These are phyloP conservation scores for Phaeoacremonium minimum DNA, from an alignment of 2,329 filamentous ascomycete genomes.

Conservation along the genomic window DNA sequence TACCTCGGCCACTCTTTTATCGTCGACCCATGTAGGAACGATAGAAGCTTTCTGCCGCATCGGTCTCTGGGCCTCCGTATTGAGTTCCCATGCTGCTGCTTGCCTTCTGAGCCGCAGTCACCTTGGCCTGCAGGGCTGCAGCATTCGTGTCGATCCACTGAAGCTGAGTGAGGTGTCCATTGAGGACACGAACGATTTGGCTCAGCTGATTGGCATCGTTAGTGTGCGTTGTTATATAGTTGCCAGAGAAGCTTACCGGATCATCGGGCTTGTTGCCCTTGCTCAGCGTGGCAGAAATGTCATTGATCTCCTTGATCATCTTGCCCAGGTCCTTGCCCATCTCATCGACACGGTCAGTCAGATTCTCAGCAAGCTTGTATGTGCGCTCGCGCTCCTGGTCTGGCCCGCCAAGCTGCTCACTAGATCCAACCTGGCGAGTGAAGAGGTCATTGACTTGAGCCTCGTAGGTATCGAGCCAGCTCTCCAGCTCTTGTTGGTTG, in stretches of 20 bases:
- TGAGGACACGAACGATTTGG: slow-evolving; percentile 92
- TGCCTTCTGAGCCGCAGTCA: slow-evolving; percentile 75
- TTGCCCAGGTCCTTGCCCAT: slow-evolving; percentile 89
- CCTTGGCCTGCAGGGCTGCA: slow-evolving; percentile 75
- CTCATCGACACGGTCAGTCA: slow-evolving; percentile 85
- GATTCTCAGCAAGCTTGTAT: slow-evolving; percentile 91
- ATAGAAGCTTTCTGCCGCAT: slow-evolving; percentile 85
- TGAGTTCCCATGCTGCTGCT: slow-evolving; percentile 57
- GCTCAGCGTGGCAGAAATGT: slow-evolving; percentile 81
- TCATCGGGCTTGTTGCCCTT: slow-evolving; percentile 87
- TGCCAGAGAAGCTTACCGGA: slow-evolving; percentile 66
- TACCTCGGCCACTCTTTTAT: slow-evolving; percentile 28
- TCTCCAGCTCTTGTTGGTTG: slow-evolving; percentile 85
- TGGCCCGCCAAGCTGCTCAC: slow-evolving; percentile 75
- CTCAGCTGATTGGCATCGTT: slow-evolving; percentile 59
- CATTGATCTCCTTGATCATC: slow-evolving; percentile 98
- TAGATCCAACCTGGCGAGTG: slow-evolving; percentile 68
- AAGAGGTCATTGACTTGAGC: slow-evolving; percentile 87
- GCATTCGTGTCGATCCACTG: slow-evolving; percentile 92
- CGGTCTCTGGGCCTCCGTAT: slow-evolving; percentile 57
- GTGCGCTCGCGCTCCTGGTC: slow-evolving; percentile 95
- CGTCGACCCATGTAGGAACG: slow-evolving; percentile 78
- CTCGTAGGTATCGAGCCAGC: slow-evolving; percentile 88
- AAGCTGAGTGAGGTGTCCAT: slow-evolving; percentile 84
- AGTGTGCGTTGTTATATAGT: no score